Base-by-base conservation (phyloP, 768 basidiomycete genomes). In the Rhodotorula taiwanensis region DNA sequence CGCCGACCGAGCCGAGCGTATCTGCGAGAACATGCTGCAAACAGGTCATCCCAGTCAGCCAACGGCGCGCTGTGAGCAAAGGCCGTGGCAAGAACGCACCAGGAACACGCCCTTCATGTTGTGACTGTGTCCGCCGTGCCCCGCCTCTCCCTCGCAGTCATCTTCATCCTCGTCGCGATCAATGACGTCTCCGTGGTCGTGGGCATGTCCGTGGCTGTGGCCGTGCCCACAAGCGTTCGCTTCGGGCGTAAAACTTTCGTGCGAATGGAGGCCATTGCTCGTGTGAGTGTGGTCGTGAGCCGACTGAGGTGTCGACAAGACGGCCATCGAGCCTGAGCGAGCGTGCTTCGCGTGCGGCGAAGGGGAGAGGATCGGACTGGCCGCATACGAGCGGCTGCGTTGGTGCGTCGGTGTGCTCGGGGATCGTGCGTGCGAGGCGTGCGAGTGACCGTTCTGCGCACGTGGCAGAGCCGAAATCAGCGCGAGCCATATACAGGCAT, bases 51-150 rank as follows among this genome's bases (percentile, higher is more conserved):
- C n/a, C n/a, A n/a, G n/a, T n/a, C 30, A 41, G 41, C 11, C 41
- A n/a, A n/a, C n/a, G n/a, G n/a, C n/a, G n/a, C n/a, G n/a, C n/a
- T n/a, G n/a, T n/a, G n/a, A n/a, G n/a, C n/a, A n/a, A n/a, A n/a
- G n/a, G n/a, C n/a, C 27, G 20, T 8, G 20, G 25, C 21, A 6
- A 25, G n/a, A n/a, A 64, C 73, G 55, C 25, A 76, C 75, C 59
- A 98, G 77, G 75, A 70, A 99, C 33, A 80, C 92, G 23, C 95
- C 95, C 39, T 92, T 87, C 95, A 99, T 99, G 75, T 99, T 99
- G 75, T 98, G 90, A 76, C 88, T 90, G 72, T 94, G 91, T 1
- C 71, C 70, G 86, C 49, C 28, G 2, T 41, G 48, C 62, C 64
- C 50, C 10, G 43, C 52, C 25, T 67, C 61, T 13, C 57, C 52